Evolutionary conservation across 2,329 filamentous ascomycete species (phyloP), one percentile per base, ranked within the genome.

Genomic region (Stachybotrys elegans): DNA sequence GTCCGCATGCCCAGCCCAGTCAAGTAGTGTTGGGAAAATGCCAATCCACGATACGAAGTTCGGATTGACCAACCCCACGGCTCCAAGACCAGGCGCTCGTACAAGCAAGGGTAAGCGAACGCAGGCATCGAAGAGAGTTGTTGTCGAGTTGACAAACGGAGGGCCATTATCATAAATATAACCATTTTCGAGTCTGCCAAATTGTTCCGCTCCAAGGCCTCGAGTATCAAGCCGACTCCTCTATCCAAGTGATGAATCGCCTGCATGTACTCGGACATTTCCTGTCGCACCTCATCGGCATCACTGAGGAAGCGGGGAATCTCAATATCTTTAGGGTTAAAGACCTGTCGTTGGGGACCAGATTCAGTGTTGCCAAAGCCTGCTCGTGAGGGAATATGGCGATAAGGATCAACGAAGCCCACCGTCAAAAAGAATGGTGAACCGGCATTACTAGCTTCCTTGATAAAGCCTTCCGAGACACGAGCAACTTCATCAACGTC

Each of bases 101-200:
- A 75, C 51, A 6, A 75, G 56, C 4, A 74, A 55, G 1, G 71
- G 71, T 2, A 75, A 53, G 9, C 63, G 56, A 1, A 72, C 58
- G 14, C 72, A 71, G 0, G 72, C 68, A 42, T 75, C 71, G 49
- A 69, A 76, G 0, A 76, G 56, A 0, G 70, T 74, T 1, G 71
- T 75, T 51, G 74, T 74, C 8, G 72, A 73, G 53, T 76, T 75
- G 47, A 75, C 51, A 47, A 76, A 75, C 0, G 71, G 71, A 1
- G 70, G 61, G 1, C 72, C 71, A 31, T 75, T 75, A 43, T 76
- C 71, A 70, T 49, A 43, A 76, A 73, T 4, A 75, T 49, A 4
- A 75, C 65, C 12, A 75, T 48, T 0, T 71, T 75, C 23, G 58
- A 47, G 2, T 67, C 52, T 2, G 47, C 51, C 1, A 70, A 44